phyloP scores from a whole-genome alignment of 1,284 basidiomycete species.

The Microbotryum scabiosae region DNA sequence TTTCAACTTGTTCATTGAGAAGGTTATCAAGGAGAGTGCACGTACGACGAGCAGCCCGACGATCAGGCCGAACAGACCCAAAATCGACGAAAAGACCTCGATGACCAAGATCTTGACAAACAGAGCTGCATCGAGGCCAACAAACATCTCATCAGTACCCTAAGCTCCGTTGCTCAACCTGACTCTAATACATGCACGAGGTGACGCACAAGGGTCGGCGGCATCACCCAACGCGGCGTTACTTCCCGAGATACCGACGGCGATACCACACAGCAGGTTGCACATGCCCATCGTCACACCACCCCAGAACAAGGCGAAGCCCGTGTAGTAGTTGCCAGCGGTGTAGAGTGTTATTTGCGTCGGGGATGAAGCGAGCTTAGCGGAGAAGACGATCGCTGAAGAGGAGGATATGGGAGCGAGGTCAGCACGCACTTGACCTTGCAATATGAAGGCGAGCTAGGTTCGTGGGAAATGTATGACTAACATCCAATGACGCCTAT shows the following conservation, averaged over 20 bases:
- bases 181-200: background rate
- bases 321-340: constrained; percentile 78
- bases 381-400: constrained; percentile 76
- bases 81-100: constrained; percentile 66
- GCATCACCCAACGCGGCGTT: constrained; percentile 88
- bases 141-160: background rate
- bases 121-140: constrained; percentile 44
- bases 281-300: constrained; percentile 79
- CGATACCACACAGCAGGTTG: constrained; percentile 86
- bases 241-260: constrained; percentile 82
- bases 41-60: constrained; percentile 44
- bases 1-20: background rate
- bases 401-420: constrained; percentile 29
- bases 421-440: background rate
- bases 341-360: constrained; percentile 66
- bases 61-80: constrained; percentile 42
- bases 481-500: constrained; percentile 56
- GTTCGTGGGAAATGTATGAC: background rate
- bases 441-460: background rate
- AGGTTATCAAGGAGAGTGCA: constrained; percentile 1
- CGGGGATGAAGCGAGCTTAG: constrained; percentile 53
- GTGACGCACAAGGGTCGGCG: constrained; percentile 56
- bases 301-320: constrained; percentile 89
- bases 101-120: constrained; percentile 93
- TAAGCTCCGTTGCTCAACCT: background rate